Conservation (phyloP, 768 basidiomycete species). For the Suillus alpinus region DNA sequence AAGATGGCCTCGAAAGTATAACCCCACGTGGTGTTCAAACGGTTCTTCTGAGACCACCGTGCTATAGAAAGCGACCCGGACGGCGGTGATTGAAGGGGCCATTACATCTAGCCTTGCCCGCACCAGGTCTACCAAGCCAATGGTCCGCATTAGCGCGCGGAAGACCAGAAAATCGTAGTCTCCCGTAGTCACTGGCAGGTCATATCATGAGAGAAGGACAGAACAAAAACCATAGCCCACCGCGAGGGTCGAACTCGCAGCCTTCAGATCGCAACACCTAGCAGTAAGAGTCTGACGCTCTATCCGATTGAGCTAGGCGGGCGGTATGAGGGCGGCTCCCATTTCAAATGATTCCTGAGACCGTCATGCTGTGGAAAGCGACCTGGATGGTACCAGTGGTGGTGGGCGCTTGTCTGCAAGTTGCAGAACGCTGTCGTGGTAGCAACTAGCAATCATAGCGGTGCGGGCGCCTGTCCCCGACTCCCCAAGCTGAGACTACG, state of each 20-base stretch:
- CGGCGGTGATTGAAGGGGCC: background rate
- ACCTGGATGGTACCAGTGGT: no score
- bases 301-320: conserved; percentile 54
- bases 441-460: background rate
- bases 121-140: background rate
- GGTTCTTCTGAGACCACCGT: background rate
- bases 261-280: conserved; percentile 56
- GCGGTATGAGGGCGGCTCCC: conserved; percentile 13
- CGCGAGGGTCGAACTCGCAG: conserved; percentile 86
- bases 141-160: no score
- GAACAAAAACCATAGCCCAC: conserved; percentile 26
- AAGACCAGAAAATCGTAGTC: background rate
- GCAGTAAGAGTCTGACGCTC: conserved; percentile 50
- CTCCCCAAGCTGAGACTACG: no score
- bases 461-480: background rate
- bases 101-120: background rate
- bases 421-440: background rate
- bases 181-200: background rate
- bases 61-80: background rate
- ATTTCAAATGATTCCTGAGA: no score
- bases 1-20: no score
- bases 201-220: no score
- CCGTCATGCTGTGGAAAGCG: no score
- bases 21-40: background rate
- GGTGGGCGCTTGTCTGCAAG: background rate